A percentile compares a stretch with the other conserved stretches of the same genome.
Conservation (phyloP, 768 basidiomycete genomes). For the Panaeolus papilionaceus region DNA sequence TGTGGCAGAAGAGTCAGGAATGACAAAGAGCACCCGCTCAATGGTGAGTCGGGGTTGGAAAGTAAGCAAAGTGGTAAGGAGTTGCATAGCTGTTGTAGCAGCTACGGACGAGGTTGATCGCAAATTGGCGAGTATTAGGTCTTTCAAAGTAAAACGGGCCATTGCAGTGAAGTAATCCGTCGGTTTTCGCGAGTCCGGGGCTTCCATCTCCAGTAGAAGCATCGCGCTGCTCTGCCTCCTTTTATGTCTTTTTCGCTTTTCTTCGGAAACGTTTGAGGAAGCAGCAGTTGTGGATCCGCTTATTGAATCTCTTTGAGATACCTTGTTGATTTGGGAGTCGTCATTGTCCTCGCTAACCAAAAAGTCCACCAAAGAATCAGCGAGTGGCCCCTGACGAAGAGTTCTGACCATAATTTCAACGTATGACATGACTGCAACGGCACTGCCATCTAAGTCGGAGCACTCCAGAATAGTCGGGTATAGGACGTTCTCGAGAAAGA, state of each 20-base stretch:
- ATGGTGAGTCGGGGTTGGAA: conserved; percentile 70
- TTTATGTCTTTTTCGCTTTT: conserved; percentile 53
- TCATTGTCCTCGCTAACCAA: conserved; percentile 87
- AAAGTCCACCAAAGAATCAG: conserved; percentile 76
- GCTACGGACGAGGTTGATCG: conserved; percentile 69
- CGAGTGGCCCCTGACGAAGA: conserved; percentile 70
- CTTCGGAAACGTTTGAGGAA: conserved; percentile 34
- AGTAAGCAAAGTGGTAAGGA: conserved; percentile 77
- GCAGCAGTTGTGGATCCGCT: conserved; percentile 45
- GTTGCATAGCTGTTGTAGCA: conserved; percentile 77
- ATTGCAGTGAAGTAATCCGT: conserved; percentile 88
- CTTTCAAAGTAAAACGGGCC: conserved; percentile 91
- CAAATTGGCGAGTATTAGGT: conserved; percentile 83
- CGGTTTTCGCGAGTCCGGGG: conserved; percentile 69
- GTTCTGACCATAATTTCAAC: conserved; percentile 88
- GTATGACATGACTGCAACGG: conserved; percentile 95
- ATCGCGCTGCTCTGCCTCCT: conserved; percentile 88
- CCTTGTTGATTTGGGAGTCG: conserved; percentile 52
- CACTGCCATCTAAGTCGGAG: conserved; percentile 92
- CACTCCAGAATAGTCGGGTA: conserved; percentile 95
- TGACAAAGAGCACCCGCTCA: conserved; percentile 73
- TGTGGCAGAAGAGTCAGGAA: conserved; percentile 75
- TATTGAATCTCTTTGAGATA: conserved; percentile 51
- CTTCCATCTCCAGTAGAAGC: conserved; percentile 87
- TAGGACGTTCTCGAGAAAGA: conserved; percentile 92